A percentile compares a stretch with the other conserved stretches of the same genome.
Evolutionary conservation across 1,139 yeast species (phyloP).

Genomic region (Saccharomyces hybrid): DNA sequence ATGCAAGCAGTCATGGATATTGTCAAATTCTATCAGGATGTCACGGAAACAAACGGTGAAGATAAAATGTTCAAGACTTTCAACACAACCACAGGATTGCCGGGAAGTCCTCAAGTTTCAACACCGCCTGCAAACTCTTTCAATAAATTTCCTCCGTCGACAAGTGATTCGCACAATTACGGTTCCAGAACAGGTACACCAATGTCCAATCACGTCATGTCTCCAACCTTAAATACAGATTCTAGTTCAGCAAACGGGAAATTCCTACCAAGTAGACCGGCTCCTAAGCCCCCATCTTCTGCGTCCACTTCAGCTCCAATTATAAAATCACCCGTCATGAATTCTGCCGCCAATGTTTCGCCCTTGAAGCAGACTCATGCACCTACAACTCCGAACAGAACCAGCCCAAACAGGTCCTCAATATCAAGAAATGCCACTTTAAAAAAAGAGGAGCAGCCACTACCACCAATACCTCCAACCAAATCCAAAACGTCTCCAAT

Average conservation of each 20-base stretch:
- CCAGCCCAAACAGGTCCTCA: neutral
- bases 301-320: constrained; percentile 16
- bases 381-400: neutral
- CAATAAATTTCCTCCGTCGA: neutral
- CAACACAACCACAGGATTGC: constrained; percentile 21
- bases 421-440: constrained; percentile 13
- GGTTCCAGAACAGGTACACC: neutral
- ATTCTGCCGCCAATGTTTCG: constrained; percentile 1
- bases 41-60: constrained; percentile 50
- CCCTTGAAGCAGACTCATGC: neutral
- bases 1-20: constrained; percentile 94
- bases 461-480: constrained; percentile 28
- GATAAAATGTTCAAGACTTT: constrained; percentile 71
- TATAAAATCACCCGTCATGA: neutral
- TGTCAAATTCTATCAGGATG: constrained; percentile 76
- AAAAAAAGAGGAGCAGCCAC: constrained; percentile 8
- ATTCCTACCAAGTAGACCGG: constrained; percentile 60
- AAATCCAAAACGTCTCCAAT: constrained; percentile 5
- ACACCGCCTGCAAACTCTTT: constrained; percentile 2
- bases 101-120: neutral
- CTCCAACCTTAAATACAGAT: neutral
- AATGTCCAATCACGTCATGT: neutral
- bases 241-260: constrained; percentile 32
- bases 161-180: neutral
- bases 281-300: constrained; percentile 45